Conservation (phyloP, 2,329 filamentous ascomycete species). For the Neofusicoccum parvum region DNA sequence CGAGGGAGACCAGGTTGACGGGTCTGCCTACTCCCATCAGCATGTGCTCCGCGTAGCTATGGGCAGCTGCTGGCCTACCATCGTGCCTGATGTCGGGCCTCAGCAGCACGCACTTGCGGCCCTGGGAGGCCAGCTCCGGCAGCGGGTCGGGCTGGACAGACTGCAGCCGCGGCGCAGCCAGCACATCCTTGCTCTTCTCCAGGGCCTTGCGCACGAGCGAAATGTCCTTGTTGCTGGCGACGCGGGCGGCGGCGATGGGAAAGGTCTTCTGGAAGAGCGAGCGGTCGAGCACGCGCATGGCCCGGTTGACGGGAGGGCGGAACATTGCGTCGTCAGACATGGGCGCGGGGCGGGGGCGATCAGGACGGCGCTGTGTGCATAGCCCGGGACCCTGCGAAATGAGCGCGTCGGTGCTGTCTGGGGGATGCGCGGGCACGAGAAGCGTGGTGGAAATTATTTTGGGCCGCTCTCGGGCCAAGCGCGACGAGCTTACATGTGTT, state of each 20-base stretch:
- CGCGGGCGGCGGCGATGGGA: slow-evolving; percentile 74
- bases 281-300: slow-evolving; percentile 79
- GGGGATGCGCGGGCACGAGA: slow-evolving; percentile 11
- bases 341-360: slow-evolving; percentile 9
- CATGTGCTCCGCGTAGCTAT: slow-evolving; percentile 3
- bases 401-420: slow-evolving; percentile 4
- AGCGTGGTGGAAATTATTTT: slow-evolving; percentile 10
- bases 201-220: slow-evolving; percentile 69
- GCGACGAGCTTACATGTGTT: slow-evolving; percentile 1
- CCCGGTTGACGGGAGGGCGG: slow-evolving; percentile 77
- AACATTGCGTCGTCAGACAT: slow-evolving; percentile 58
- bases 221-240: slow-evolving; percentile 76
- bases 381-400: slow-evolving; percentile 8
- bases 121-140: slow-evolving; percentile 47
- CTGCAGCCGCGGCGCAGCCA: slow-evolving; percentile 65
- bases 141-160: slow-evolving; percentile 31
- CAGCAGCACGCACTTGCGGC: slow-evolving; percentile 49
- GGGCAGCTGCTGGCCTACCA: slow-evolving; percentile 29
- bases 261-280: slow-evolving; percentile 78
- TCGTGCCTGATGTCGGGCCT: slow-evolving; percentile 45
- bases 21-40: slow-evolving; percentile 54
- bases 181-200: slow-evolving; percentile 64
- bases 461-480: slow-evolving; percentile 10
- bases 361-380: not conserved
- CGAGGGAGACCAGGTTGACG: slow-evolving; percentile 73